Percentiles rank a stretch among this genome's conserved stretches.
Conservation (phyloP, 805 yeast genomes). For the Lipomyces chichibuensis region DNA sequence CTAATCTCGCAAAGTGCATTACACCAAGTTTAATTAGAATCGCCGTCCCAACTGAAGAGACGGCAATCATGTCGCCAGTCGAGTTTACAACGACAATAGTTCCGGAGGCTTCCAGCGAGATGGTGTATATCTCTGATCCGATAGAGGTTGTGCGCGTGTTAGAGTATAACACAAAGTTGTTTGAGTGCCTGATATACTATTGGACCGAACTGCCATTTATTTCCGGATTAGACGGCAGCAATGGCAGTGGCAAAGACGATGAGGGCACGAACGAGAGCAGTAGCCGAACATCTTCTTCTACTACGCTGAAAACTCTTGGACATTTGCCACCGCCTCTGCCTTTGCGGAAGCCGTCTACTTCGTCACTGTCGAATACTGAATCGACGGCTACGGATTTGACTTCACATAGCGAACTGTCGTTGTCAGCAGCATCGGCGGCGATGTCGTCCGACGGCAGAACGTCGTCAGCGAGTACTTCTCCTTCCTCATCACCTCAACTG, state of each 20-base stretch:
- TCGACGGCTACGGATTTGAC: not conserved
- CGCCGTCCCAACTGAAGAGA: slow-evolving; percentile 18
- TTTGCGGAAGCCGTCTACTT: slow-evolving; percentile 14
- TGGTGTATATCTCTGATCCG: slow-evolving; percentile 26
- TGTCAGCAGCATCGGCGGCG: not conserved
- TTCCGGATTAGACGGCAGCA: not conserved
- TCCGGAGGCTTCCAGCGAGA: slow-evolving; percentile 1
- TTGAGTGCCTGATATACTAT: slow-evolving; percentile 32
- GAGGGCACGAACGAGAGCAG: slow-evolving; percentile 6
- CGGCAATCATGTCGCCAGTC: not conserved
- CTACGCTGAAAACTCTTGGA: slow-evolving; percentile 17
- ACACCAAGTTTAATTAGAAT: slow-evolving; percentile 32
- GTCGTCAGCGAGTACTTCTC: not conserved
- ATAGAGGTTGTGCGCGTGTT: slow-evolving; percentile 21
- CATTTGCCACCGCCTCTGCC: slow-evolving; percentile 36
- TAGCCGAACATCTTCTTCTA: slow-evolving; percentile 6
- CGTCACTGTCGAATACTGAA: slow-evolving; percentile 6
- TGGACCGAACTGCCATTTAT: slow-evolving; percentile 29
- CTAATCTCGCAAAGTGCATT: slow-evolving; percentile 29
- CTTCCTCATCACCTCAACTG: not conserved
- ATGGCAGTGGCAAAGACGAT: slow-evolving; percentile 3
- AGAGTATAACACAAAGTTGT: slow-evolving; percentile 29
- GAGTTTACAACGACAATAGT: not conserved
- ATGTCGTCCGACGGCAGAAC: not conserved
- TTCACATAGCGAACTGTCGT: not conserved